Percentiles rank a stretch among this genome's conserved stretches.
phyloP scores from a whole-genome alignment of 371 early-diverging fungal species.

The Conidiobolus coronatus region DNA sequence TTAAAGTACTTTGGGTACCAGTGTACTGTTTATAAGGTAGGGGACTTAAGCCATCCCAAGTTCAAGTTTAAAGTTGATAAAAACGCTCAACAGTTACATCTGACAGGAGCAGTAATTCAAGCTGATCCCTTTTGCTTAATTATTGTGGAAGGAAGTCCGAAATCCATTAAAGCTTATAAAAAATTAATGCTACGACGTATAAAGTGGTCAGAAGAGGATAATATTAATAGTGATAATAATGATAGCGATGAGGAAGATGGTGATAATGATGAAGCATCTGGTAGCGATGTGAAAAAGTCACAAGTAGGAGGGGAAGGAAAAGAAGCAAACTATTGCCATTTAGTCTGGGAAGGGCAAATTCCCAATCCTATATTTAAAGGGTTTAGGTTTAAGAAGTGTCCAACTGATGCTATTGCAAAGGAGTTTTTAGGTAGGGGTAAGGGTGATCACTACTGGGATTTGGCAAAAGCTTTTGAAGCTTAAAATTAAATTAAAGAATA shows the following conservation, averaged over 20 bases:
- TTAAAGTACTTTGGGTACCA: constrained; percentile 12
- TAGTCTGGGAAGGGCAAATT: constrained; percentile 87
- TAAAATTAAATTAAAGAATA: no score
- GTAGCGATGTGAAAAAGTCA: constrained; percentile 10
- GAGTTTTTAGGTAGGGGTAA: constrained; percentile 39
- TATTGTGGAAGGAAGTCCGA: constrained; percentile 83
- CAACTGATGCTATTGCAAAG: constrained; percentile 46
- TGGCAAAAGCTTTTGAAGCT: constrained; percentile 19
- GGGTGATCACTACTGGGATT: constrained; percentile 68
- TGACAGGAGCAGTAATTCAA: constrained; percentile 63
- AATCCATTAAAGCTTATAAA: constrained; percentile 73
- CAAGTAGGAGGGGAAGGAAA: constrained; percentile 13
- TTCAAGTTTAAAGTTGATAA: constrained; percentile 67
- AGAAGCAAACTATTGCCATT: constrained; percentile 47
- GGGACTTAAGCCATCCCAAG: constrained; percentile 47
- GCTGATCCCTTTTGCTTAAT: constrained; percentile 53
- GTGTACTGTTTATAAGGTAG: constrained; percentile 22
- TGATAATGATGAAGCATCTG: constrained; percentile 9
- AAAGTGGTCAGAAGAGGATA: constrained; percentile 60
- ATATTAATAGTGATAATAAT: no score
- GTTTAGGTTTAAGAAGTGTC: constrained; percentile 47
- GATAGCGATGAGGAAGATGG: constrained; percentile 6
- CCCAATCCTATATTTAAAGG: constrained; percentile 44
- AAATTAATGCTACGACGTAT: constrained; percentile 89
- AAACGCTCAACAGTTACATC: constrained; percentile 62